Percentiles rank a stretch among this genome's conserved stretches.
Evolutionary conservation across 1,139 yeast species (phyloP).

Genomic region (Maudiozyma humilis): DNA sequence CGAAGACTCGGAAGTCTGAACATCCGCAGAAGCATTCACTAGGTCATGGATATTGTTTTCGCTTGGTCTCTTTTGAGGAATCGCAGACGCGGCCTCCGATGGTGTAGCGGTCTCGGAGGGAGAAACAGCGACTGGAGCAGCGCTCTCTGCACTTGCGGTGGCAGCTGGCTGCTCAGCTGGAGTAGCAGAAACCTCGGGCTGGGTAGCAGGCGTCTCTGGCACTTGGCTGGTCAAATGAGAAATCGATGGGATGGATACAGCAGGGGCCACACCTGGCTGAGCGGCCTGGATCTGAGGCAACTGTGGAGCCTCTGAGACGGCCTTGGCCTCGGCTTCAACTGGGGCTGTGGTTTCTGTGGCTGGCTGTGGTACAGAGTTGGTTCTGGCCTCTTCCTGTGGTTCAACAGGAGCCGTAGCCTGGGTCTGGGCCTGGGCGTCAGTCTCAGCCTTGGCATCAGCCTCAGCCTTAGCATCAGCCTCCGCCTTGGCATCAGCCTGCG

Average conservation of each 20-base stretch:
- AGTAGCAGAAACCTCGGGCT: not conserved
- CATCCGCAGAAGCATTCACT: constrained; percentile 15
- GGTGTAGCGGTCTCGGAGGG: not conserved
- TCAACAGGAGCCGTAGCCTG: constrained; percentile 19
- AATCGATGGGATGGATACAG: constrained; percentile 2
- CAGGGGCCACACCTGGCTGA: not conserved
- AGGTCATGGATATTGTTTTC: constrained; percentile 29
- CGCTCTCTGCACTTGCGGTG: not conserved
- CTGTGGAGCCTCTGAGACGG: constrained; percentile 1
- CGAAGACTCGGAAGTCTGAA: constrained; percentile 5
- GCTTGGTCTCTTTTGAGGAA: constrained; percentile 23
- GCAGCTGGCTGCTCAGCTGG: not conserved
- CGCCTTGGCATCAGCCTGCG: constrained; percentile 1
- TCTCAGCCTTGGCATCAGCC: constrained; percentile 4
- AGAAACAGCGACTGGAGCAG: not conserved
- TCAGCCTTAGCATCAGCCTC: constrained; percentile 2
- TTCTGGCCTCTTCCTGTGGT: constrained; percentile 17
- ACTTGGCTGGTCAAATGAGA: not conserved
- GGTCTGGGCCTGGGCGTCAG: constrained; percentile 7
- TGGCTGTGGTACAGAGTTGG: constrained; percentile 9
- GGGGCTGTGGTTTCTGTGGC: constrained; percentile 7
- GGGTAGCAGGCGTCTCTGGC: not conserved
- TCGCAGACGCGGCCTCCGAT: not conserved
- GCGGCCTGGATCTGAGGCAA: constrained; percentile 3
- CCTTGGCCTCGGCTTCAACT: not conserved